These are phyloP conservation scores for Eimeria tenella DNA, from an alignment of 169 alveolate species.

Conservation along the genomic window DNA sequence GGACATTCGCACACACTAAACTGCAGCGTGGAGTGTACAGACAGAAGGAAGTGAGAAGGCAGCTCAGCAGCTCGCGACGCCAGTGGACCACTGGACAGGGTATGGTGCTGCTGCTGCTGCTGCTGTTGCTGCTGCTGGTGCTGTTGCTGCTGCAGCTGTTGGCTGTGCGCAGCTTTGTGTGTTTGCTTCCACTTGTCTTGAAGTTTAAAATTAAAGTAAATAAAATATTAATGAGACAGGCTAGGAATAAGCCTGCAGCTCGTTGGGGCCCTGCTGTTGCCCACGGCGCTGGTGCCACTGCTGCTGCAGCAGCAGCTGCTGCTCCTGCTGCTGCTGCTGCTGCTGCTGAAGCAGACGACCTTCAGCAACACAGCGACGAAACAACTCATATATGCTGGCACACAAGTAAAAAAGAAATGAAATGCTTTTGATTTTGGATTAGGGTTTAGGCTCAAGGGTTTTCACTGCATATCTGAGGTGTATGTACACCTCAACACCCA, in stretches of 20 bases:
- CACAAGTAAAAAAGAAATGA: not conserved
- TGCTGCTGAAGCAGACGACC: not conserved
- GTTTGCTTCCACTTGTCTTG: not conserved
- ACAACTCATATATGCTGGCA: not conserved
- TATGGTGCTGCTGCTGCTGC: conserved; percentile 11
- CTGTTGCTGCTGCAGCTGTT: conserved; percentile 6
- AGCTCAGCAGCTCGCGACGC: no score
- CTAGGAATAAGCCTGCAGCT: not conserved
- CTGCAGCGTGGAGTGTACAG: no score
- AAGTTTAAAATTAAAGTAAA: not conserved
- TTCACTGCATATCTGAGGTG: not conserved
- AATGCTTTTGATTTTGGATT: not conserved
- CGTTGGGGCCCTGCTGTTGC: not conserved
- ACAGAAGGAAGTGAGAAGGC: no score
- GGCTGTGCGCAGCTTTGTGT: no score
- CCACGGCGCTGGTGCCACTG: not conserved
- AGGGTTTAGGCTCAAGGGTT: not conserved
- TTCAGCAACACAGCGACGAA: not conserved
- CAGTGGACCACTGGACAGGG: not conserved
- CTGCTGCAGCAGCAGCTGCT: not conserved
- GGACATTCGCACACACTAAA: no score
- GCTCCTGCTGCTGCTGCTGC: not conserved
- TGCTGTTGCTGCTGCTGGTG: conserved; percentile 21
- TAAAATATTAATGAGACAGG: not conserved
- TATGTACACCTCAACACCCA: conserved; percentile 3